A percentile compares a stretch with the other conserved stretches of the same genome.
Evolutionary conservation across 2,329 filamentous ascomycete species (phyloP).

Genomic region (Ascochyta rabiei): DNA sequence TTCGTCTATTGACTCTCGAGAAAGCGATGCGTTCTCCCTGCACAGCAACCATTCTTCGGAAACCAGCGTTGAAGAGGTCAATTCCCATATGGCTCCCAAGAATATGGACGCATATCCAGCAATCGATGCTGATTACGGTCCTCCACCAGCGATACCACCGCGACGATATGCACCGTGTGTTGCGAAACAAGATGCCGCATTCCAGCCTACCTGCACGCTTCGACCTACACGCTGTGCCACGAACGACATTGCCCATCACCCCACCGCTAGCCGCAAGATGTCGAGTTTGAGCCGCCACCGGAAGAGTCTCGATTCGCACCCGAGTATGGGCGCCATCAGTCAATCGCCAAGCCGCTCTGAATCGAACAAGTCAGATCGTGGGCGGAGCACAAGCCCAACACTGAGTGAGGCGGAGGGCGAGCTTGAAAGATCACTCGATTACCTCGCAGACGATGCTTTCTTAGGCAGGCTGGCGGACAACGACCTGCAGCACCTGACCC

Average conservation of each 20-base stretch:
- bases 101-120: constrained; percentile 4
- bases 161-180: constrained; percentile 35
- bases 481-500: constrained; percentile 26
- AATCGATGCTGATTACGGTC: constrained; percentile 1
- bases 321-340: constrained; percentile 30
- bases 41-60: constrained; percentile 49
- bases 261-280: constrained; percentile 28
- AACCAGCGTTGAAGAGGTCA: constrained; percentile 47
- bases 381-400: constrained; percentile 49
- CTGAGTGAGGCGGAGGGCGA: constrained; percentile 55
- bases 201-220: constrained; percentile 35
- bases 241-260: constrained; percentile 16
- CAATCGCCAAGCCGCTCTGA: constrained; percentile 29
- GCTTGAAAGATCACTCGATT: constrained; percentile 39
- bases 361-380: constrained; percentile 22
- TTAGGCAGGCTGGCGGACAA: constrained; percentile 51
- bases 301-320: constrained; percentile 22
- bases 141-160: constrained; percentile 25
- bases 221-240: constrained; percentile 20
- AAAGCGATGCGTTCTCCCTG: constrained; percentile 47
- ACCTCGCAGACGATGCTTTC: constrained; percentile 39
- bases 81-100: constrained; percentile 15
- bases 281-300: constrained; percentile 26
- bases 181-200: constrained; percentile 28
- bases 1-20: constrained; percentile 46